These are phyloP conservation scores for Castanea sativa DNA, from an alignment of 306 rosid genomes.

Conservation along the genomic window DNA sequence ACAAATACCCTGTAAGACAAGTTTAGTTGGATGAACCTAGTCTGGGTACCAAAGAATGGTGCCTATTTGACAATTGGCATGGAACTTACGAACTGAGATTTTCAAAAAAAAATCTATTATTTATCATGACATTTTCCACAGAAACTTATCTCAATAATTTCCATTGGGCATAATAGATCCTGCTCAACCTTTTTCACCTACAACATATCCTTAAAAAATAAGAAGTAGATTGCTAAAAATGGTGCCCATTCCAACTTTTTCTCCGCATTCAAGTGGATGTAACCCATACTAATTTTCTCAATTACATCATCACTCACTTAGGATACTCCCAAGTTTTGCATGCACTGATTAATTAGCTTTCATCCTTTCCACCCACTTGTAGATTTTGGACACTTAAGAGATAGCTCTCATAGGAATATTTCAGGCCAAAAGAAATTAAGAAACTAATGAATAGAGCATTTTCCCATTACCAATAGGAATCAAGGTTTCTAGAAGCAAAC, in stretches of 20 bases:
- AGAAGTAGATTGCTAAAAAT: background rate
- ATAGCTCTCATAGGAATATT: background rate
- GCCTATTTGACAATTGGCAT: background rate
- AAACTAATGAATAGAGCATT: background rate
- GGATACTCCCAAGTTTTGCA: background rate
- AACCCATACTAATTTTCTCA: background rate
- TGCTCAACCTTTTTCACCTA: background rate
- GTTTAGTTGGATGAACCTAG: background rate
- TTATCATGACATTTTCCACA: background rate
- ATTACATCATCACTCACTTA: background rate
- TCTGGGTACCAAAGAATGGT: background rate
- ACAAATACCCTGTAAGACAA: background rate
- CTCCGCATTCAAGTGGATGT: background rate
- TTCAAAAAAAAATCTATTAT: background rate
- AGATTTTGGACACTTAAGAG: background rate
- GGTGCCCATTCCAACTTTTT: background rate
- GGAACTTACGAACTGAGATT: background rate
- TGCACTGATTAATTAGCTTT: background rate
- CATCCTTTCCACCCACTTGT: background rate
- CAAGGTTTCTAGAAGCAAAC: background rate
- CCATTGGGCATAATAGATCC: background rate
- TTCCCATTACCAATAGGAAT: background rate
- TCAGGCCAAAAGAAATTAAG: background rate
- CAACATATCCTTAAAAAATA: background rate
- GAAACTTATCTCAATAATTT: background rate